A percentile compares a stretch with the other conserved stretches of the same genome.
These are phyloP conservation scores for Gossypium gossypioides DNA, from an alignment of 441 rosid species.

Conservation along the genomic window DNA sequence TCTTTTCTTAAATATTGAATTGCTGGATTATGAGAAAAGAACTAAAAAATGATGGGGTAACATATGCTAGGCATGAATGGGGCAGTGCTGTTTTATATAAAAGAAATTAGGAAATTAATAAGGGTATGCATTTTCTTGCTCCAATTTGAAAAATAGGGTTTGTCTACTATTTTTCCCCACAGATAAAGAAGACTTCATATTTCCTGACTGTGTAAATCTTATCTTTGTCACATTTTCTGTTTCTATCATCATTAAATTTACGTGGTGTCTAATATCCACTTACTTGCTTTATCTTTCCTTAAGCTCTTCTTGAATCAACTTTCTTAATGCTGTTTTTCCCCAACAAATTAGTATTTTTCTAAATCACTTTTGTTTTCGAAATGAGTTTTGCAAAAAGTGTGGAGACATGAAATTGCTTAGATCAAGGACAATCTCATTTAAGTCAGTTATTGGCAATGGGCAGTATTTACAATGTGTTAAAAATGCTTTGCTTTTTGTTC, in stretches of 20 bases:
- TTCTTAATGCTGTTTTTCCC: neutral
- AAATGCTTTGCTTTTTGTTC: neutral
- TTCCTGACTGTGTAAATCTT: neutral
- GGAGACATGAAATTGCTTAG: neutral
- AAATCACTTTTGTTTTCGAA: slow-evolving; percentile 1
- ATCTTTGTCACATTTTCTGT: neutral
- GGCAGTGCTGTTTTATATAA: neutral
- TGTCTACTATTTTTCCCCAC: neutral
- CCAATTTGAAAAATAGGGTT: neutral
- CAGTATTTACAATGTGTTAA: neutral
- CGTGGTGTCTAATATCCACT: neutral
- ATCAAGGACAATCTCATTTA: neutral
- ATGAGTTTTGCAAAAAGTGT: slow-evolving; percentile 3
- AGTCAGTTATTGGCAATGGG: neutral
- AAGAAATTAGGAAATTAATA: neutral
- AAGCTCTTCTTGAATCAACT: neutral
- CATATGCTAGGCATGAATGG: neutral
- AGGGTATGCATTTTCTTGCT: neutral
- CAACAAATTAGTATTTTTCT: neutral
- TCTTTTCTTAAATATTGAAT: neutral
- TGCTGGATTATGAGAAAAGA: slow-evolving; percentile 1
- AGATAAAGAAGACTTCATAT: neutral
- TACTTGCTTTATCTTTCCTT: neutral
- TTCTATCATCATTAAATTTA: neutral
- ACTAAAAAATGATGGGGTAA: neutral